Evolutionary conservation across 2,329 filamentous ascomycete genomes (phyloP), one percentile per base, ranked within the genome.

Genomic region (Venturia pyrina): DNA sequence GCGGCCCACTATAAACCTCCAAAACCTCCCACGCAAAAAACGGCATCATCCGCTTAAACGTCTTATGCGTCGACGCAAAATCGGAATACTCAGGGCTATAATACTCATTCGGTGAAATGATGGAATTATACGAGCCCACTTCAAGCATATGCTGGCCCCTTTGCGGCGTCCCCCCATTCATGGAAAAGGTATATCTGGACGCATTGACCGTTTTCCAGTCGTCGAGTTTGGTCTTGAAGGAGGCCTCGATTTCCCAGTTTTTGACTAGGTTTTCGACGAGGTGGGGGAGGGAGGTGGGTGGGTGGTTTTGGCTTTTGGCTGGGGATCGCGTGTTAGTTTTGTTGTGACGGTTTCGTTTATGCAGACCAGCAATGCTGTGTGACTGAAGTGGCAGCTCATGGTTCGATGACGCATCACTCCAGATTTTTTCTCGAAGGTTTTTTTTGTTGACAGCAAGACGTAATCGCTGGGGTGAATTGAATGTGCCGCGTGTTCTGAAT

Each of bases 21-120:
- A 87, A 72, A 1, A 89, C 86, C 75, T 89, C 87, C 86, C 87
- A 89, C 0, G 86, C 87, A 73, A 89, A 89, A 0, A 82, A 85
- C 0, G 87, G 87, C 86, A 89, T 89, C 86, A 89, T 89, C 64
- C 85, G 78, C 77, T 89, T 89, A 74, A 89, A 89, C 0, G 85
- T 85, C 79, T 89, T 88, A 78, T 89, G 87, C 71, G 84, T 87
- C 3, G 78, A 80, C 1, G 81, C 80, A 70, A 89, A 89, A 73
- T 87, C 85, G 3, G 81, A 85, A 67, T 84, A 80, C 62, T 79
- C 78, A 0, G 87, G 84, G 68, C 83, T 83, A 75, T 89, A 89
- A 77, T 83, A 89, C 72, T 85, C 80, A 71, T 86, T 87, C 13
- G 85, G 76, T 11, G 81, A 76, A 68, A 89, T 84, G 73, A 89